Evolutionary conservation across 495 filamentous ascomycete species (phyloP), one percentile per base, ranked within the genome.

Genomic region (Annulohypoxylon moriforme): DNA sequence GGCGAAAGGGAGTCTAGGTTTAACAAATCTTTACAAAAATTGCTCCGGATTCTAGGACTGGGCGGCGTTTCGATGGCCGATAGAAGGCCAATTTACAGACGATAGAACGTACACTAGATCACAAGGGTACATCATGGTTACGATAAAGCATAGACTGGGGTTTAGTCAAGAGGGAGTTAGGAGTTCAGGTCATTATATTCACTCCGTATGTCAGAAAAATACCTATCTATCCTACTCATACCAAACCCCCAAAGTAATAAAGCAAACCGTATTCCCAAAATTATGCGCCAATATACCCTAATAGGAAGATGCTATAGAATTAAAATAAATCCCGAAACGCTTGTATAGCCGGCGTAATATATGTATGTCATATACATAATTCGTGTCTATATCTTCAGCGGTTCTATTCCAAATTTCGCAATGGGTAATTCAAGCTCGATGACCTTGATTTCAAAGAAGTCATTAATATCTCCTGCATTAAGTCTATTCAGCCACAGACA

Each of bases 1-100:
- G 87, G 78, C 86, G 88, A 78, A 91, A 88, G 76, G 89, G 89
- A 0, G 52, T 79, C 22, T 62, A 56, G 65, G 8, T 24, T 27
- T 18, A 11, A 25, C 20, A 10, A 3, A 38, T 14, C 47, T n/a
- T 25, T 7, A n/a, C 9, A 29, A 52, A 52, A 14, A 20, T n/a
- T 14, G 11, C 36, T 40, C 33, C 29, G 44, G 8, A 33, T 31
- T 65, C 53, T 38, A 47, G 20, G 13, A 50, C 22, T 16, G 31
- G 24, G 40, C 61, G 29, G 29, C 38, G 53, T 31, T 44, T 44
- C 9, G 16, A 61, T 22, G 34, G 52, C 44, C 42, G 13, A 24
- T 40, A 29, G 44, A n/a, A 38, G 24, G 16, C 34, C 18, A 8
- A 8, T 18, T 18, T 18, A 31, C 0, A 22, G n/a, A 20, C 9